Evolutionary conservation across 2,329 filamentous ascomycete species (phyloP).

Genomic region (Dactylellina haptotyla): DNA sequence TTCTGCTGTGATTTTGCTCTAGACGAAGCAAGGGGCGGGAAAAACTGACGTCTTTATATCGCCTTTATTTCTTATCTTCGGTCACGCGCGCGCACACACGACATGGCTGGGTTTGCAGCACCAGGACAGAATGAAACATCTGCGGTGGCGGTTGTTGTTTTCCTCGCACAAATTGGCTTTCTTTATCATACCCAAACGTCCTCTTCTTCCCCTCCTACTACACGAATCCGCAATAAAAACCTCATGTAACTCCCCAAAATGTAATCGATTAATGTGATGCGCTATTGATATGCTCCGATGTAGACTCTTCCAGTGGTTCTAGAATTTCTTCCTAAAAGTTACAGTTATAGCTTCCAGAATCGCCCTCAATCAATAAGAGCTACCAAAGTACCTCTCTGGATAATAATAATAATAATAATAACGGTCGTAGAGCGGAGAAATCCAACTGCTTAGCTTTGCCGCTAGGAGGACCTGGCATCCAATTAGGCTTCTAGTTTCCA

Average conservation of each 20-base stretch:
- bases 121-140: neutral
- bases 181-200: constrained; percentile 4
- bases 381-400: neutral
- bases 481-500: constrained; percentile 21
- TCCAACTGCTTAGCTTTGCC: neutral
- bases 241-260: neutral
- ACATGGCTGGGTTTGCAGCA: neutral
- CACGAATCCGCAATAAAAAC: neutral
- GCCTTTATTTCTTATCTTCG: neutral
- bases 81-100: too few relatives aligned
- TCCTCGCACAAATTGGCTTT: neutral
- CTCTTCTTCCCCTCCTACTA: neutral
- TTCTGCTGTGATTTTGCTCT: constrained; percentile 12
- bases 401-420: too few relatives aligned
- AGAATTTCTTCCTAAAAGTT: neutral
- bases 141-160: neutral
- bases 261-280: constrained; percentile 4
- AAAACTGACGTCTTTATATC: constrained; percentile 13
- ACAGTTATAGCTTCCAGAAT: neutral
- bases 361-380: too few relatives aligned
- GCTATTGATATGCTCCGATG: neutral
- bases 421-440: too few relatives aligned
- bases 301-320: constrained; percentile 2
- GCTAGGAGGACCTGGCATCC: constrained; percentile 3
- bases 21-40: constrained; percentile 23